phyloP scores from a whole-genome alignment of 768 basidiomycete species.

The Lactarius sp. region DNA sequence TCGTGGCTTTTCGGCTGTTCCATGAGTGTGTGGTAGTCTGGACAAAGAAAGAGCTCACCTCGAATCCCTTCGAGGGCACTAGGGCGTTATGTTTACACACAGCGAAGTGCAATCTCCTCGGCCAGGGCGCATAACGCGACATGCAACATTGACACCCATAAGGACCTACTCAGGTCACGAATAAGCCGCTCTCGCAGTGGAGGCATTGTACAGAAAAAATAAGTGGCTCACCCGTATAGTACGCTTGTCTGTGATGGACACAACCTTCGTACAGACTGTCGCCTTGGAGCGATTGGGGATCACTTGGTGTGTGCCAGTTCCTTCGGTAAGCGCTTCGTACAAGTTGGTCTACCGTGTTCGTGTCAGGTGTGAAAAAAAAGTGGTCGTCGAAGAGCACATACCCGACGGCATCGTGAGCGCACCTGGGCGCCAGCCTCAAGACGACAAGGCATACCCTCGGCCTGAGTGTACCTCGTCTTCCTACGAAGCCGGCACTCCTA shows the following conservation, averaged over 20 bases:
- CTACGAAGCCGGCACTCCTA: not conserved
- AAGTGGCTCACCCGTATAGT: not conserved
- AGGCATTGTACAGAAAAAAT: not conserved
- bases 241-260: not conserved
- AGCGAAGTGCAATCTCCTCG: not conserved
- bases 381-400: not conserved
- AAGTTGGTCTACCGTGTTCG: not conserved
- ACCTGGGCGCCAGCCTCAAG: not conserved
- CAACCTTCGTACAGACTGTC: not conserved
- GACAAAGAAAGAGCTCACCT: not conserved
- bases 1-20: too few species aligned
- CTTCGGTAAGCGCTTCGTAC: not conserved
- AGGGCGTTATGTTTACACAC: not conserved
- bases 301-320: not conserved
- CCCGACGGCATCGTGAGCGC: not conserved
- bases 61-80: not conserved
- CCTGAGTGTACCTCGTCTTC: constrained; percentile 2
- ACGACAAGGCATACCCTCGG: constrained; percentile 4
- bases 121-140: constrained; percentile 1
- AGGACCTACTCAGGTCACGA: not conserved
- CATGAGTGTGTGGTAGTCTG: too few species aligned
- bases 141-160: not conserved
- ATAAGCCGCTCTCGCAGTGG: not conserved
- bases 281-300: not conserved
- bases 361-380: too few species aligned